Conservation (phyloP, 306 rosid genomes). For the Sphenostylis stenocarpa region DNA sequence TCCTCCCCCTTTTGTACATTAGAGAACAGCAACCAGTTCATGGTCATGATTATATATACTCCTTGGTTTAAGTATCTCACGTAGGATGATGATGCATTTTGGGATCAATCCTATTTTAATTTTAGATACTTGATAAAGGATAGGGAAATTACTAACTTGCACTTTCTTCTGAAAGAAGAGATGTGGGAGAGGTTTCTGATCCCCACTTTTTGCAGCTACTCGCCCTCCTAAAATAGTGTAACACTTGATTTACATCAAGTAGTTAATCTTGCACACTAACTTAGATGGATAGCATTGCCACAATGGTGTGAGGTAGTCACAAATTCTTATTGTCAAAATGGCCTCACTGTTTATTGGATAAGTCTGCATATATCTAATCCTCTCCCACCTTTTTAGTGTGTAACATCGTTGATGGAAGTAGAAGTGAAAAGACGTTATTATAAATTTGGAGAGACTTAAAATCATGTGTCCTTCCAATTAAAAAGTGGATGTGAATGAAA, state of each 20-base stretch:
- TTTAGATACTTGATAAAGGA: neutral
- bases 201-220: neutral
- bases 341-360: neutral
- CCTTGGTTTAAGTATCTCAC: neutral
- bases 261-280: neutral
- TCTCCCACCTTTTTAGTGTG: neutral
- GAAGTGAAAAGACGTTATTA: neutral
- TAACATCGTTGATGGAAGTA: neutral
- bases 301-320: neutral
- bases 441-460: neutral
- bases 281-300: neutral
- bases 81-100: neutral
- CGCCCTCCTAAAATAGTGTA: neutral
- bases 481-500: neutral
- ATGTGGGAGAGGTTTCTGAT: neutral
- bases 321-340: neutral
- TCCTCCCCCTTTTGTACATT: neutral
- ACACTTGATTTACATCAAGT: neutral
- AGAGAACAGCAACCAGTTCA: neutral
- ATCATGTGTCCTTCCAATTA: neutral
- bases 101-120: neutral
- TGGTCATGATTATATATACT: neutral
- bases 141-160: neutral
- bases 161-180: neutral
- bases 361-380: neutral